Percentiles rank a stretch among this genome's conserved stretches.
These are phyloP conservation scores for Dipteronia dyeriana DNA, from an alignment of 345 rosid genomes.

Conservation along the genomic window DNA sequence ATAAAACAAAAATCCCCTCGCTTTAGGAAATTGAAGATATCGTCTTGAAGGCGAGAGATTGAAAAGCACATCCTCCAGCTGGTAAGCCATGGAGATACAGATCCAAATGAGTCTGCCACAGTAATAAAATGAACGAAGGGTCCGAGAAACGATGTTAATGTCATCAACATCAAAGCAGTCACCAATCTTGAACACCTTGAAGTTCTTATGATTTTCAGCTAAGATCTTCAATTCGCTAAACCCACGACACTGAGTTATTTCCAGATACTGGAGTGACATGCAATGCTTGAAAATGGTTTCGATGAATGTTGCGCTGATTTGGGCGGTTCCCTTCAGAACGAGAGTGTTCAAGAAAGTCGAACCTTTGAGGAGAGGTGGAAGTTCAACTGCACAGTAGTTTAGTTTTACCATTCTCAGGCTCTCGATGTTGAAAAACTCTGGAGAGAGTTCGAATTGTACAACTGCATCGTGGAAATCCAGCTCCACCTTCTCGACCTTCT, in stretches of 20 bases:
- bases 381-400: no score
- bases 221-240: not conserved
- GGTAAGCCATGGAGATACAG: not conserved
- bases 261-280: conserved; percentile 14
- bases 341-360: no score
- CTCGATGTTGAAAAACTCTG: no score
- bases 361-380: no score
- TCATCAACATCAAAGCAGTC: not conserved
- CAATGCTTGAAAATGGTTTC: conserved; percentile 2
- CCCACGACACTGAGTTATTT: not conserved
- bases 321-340: not conserved
- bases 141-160: conserved; percentile 5
- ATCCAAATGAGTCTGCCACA: not conserved
- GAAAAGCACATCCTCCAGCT: conserved; percentile 15
- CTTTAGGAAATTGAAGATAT: no score
- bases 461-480: conserved; percentile 15
- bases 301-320: not conserved
- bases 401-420: no score
- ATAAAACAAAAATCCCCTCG: not conserved
- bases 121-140: conserved; percentile 5
- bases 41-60: not conserved
- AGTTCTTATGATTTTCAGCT: not conserved
- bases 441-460: no score
- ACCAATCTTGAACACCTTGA: conserved; percentile 16
- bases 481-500: conserved; percentile 34